A percentile compares a stretch with the other conserved stretches of the same genome.
Evolutionary conservation across 2,329 filamentous ascomycete species (phyloP).

Genomic region (Colletotrichum tamarilloi): DNA sequence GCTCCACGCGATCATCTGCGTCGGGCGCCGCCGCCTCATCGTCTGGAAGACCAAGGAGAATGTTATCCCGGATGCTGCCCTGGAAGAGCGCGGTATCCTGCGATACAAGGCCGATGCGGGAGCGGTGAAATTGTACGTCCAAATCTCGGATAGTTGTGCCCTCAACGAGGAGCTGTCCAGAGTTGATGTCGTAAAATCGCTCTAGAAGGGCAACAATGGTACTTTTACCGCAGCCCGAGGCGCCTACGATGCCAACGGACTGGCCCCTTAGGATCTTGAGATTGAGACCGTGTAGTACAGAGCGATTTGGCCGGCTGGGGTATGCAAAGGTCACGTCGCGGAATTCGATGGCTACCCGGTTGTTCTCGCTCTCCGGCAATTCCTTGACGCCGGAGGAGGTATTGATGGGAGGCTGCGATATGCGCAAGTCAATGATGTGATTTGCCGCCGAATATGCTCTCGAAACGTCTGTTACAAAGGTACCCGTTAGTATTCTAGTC

Average conservation of each 20-base stretch:
- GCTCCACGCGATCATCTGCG: conserved; percentile 52
- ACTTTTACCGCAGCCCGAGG: conserved; percentile 68
- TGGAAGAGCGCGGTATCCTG: conserved; percentile 52
- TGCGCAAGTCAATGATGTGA: not conserved
- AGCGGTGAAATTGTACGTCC: conserved; percentile 44
- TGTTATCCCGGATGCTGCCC: conserved; percentile 59
- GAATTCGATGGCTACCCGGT: conserved; percentile 41
- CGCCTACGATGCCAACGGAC: conserved; percentile 65
- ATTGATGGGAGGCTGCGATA: conserved; percentile 43
- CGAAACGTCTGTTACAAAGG: not conserved
- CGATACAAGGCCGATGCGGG: conserved; percentile 44
- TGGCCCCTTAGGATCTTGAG: conserved; percentile 54
- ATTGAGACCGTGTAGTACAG: conserved; percentile 45
- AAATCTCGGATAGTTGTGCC: conserved; percentile 39
- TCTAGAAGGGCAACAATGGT: conserved; percentile 66
- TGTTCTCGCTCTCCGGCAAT: conserved; percentile 43
- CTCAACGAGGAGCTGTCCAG: conserved; percentile 40
- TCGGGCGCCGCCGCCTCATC: conserved; percentile 49
- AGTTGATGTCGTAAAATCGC: conserved; percentile 60
- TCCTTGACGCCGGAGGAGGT: conserved; percentile 48
- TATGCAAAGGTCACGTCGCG: conserved; percentile 60
- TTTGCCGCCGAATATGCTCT: not conserved
- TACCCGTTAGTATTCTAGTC: conserved; percentile 45
- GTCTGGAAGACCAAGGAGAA: conserved; percentile 55
- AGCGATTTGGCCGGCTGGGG: conserved; percentile 47